A percentile compares a stretch with the other conserved stretches of the same genome.
Evolutionary conservation across 1,284 basidiomycete genomes (phyloP).

Genomic region (Mixia osmundae): DNA sequence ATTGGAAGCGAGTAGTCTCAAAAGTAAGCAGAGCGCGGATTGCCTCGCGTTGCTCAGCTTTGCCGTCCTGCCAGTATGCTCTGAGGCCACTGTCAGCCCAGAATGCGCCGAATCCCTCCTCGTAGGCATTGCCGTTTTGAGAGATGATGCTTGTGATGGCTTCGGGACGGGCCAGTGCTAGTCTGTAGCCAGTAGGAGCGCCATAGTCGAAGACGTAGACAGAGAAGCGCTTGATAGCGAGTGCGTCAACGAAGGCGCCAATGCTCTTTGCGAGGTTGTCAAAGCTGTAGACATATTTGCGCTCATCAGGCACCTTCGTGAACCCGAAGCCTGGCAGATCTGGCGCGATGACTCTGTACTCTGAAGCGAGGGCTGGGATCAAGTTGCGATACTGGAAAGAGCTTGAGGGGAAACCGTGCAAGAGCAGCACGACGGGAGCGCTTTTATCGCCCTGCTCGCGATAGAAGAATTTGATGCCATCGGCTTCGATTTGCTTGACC

Average conservation of each 20-base stretch:
- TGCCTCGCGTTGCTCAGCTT: conserved; percentile 2
- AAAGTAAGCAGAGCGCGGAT: conserved; percentile 5
- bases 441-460: conserved; percentile 23
- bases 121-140: conserved; percentile 32
- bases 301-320: conserved; percentile 26
- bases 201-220: conserved; percentile 33
- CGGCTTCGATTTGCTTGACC: neutral
- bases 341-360: conserved; percentile 29
- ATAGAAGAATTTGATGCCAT: conserved; percentile 24
- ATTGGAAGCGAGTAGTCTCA: conserved; percentile 16
- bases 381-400: conserved; percentile 30
- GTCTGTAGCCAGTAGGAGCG: conserved; percentile 25
- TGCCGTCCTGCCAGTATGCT: conserved; percentile 21
- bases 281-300: conserved; percentile 26
- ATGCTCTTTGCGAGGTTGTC: conserved; percentile 25
- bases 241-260: conserved; percentile 25
- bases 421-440: conserved; percentile 25
- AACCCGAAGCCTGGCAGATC: conserved; percentile 32
- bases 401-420: conserved; percentile 30
- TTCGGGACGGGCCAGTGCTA: conserved; percentile 27
- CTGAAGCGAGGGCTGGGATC: conserved; percentile 24
- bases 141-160: conserved; percentile 27
- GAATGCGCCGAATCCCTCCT: conserved; percentile 20
- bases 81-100: conserved; percentile 26
- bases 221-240: conserved; percentile 24